Base-by-base conservation (phyloP, 371 early-diverging fungal species). In the Gilbertella persicaria region DNA sequence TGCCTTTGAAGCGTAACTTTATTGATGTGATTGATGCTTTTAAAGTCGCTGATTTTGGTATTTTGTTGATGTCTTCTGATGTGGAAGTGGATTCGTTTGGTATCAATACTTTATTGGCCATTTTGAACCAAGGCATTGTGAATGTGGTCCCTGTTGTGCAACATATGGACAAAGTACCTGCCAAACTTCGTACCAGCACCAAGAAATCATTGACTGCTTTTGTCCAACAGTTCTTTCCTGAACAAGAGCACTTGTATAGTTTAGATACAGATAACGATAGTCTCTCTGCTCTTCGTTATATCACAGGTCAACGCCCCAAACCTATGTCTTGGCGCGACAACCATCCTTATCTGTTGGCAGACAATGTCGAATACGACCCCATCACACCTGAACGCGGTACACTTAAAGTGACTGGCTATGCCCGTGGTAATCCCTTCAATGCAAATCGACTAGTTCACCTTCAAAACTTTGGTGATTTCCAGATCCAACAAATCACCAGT, bases 31-130 rank as follows among this genome's bases (percentile, higher is more conserved):
- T 98, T 64, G 95, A 97, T 71, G 91, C 88, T 2, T 85, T 88
- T 69, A 92, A 91, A 67, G 90, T 94, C 0, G 92, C 94, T 35
- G 98, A 98, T 71, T 90, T 89, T 62, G 83, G 91, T 56, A 60
- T 98, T 35, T 83, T 94, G 52, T 70, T 93, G 10, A 62, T 97
- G 69, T 93, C 94, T 6, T 92, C 95, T 4, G 80, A 85, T n/a
- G 89, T 82, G 7, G 96, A 97, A 64, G 97, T 98, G 4, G 98
- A 97, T 68, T 76, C 78, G 44, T 92, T 94, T 71, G 98, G 98
- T 42, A 87, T 89, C 68, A 79, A 75, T 58, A 81, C 85, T 50
- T 62, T 98, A 53, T 73, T 85, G 24, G 85, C 90, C 38, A 85
- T 98, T 45, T 89, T 91, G 66, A 83, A 90, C 39, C 95, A 94